Evolutionary conservation across 2,329 filamentous ascomycete genomes (phyloP), one percentile per base, ranked within the genome.

Genomic region (Arthroderma uncinatum): DNA sequence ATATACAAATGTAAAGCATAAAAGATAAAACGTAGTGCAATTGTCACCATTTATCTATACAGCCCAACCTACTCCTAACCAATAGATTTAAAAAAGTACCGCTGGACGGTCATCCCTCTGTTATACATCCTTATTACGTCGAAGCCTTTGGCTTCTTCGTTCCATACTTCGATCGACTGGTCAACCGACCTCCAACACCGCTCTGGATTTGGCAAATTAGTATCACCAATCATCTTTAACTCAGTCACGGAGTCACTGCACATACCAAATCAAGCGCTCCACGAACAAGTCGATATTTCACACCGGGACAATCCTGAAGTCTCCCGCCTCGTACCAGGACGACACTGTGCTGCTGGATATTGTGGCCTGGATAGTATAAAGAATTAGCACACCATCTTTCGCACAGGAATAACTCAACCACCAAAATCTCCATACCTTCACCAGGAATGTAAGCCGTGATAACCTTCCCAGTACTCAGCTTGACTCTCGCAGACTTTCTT

Each of bases 331-430:
- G 81, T n/a, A 98, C 91, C 63, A 97, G 78, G 57, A 98, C 93
- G 50, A 98, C 93, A 66, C 87, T 94, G 78, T 98, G 94, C 80
- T 97, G 93, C 79, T 97, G 92, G 63, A 97, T 91, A 73, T 97
- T 98, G 76, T 98, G 93, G 53, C 93, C 81, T 83, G 63, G 59
- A 64, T 9, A 30, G 14, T 12, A 19, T 12, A 9, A 55, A 12
- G 10, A 9, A 9, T 33, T 21, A 33, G 25, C 25, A 2, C 10
- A n/a, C 4, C 5, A 25, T 16, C 25, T 12, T n/a, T 42, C 16
- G 14, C 3, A 28, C 19, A 25, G 19, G 54, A 12, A 19, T 25
- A n/a, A 5, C 4, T 55, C 21, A 10, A 10, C 2, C 10, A n/a
- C 19, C 39, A 33, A 47, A 21, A 23, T 10, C 7, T 25, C 52